Conservation (phyloP, 495 filamentous ascomycete genomes). For the Talaromyces wortmannii region DNA sequence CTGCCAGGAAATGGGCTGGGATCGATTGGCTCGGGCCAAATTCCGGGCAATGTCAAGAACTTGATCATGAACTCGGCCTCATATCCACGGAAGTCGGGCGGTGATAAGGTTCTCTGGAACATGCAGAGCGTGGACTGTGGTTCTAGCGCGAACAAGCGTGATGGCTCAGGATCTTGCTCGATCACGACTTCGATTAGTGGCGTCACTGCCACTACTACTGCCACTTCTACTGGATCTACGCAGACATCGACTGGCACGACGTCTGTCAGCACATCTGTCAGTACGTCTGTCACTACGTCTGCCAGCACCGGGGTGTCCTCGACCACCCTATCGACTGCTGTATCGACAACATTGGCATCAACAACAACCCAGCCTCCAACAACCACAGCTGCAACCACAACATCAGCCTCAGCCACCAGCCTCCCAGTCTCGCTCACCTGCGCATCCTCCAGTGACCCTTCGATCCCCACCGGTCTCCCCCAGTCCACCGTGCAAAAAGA, state of each 20-base stretch:
- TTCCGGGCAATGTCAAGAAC: not conserved
- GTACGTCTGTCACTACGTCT: not conserved
- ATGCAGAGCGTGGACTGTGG: not conserved
- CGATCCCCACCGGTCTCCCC: not conserved
- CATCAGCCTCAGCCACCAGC: not conserved
- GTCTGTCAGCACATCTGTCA: not conserved
- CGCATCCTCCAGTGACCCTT: not conserved
- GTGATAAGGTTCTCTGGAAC: not conserved
- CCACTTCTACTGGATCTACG: not conserved
- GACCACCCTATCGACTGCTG: not conserved
- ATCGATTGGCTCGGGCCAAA: not conserved
- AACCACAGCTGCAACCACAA: not conserved
- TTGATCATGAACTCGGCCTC: not conserved
- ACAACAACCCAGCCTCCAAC: not conserved
- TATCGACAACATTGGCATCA: not conserved
- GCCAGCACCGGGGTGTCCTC: no score
- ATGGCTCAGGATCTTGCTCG: not conserved
- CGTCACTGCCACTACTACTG: not conserved
- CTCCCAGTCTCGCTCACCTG: not conserved
- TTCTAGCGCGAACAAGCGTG: not conserved
- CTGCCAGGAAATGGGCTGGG: not conserved
- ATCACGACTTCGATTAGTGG: not conserved
- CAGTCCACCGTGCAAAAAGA: not conserved
- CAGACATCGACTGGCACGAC: not conserved
- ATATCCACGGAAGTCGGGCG: not conserved